Evolutionary conservation across 2,329 filamentous ascomycete genomes (phyloP), one percentile per base, ranked within the genome.

Genomic region (Paecilomyces fulvus): DNA sequence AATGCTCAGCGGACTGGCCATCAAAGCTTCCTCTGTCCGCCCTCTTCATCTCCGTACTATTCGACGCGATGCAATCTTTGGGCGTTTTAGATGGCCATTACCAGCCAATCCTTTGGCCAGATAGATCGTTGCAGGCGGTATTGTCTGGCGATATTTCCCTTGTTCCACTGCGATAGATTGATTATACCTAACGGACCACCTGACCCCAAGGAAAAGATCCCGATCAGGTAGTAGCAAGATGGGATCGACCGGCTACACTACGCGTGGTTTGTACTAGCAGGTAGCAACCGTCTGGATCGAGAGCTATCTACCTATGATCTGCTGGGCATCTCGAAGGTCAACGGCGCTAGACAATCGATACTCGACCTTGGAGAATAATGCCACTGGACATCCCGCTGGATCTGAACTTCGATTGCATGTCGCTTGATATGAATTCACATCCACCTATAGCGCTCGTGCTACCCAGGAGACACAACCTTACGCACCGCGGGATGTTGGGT

Each of bases 401-500:
- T 65, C 64, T 58, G 60, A 65, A 64, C 60, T 63, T 63, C 60
- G 54, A 67, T 67, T 67, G 66, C 64, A 64, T 62, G 59, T 60
- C 61, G 58, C 55, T 64, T 59, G 62, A 66, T 65, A 65, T n/a
- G n/a, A n/a, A n/a, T 66, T 65, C 60, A 48, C 67, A 70, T 70
- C 66, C 63, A 58, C 64, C 61, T 51, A 49, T 54, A 12, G 51
- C 31, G 58, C 61, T 59, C 58, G 51, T 62, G 63, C 64, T 64
- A 63, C 64, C 58, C 61, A 61, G 58, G 56, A 54, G 46, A 10
- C 17, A 17, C 17, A 17, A 25, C 12, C n/a, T 3, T 28, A 28
- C 33, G 33, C 2, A 2, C 21, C 21, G 3, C 21, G 21, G 12
- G 8, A 5, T 17, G 14, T 43, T 43, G 37, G 37, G 37, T 43